Evolutionary conservation across 768 basidiomycete genomes (phyloP), one percentile per base, ranked within the genome.

Genomic region (Boletus reticulatus): DNA sequence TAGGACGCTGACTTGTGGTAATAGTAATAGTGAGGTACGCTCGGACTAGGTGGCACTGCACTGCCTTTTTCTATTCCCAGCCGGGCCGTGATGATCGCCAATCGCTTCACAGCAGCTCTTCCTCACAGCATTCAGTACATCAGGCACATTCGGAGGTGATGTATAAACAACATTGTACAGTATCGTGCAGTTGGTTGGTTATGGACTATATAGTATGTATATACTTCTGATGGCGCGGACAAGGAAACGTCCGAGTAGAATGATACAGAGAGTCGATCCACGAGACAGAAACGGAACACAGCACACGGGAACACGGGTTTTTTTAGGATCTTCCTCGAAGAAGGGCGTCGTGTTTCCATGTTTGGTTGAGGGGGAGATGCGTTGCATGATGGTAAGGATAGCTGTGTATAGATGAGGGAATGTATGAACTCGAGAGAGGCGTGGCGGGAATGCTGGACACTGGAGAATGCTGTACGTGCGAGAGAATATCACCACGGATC

Each of bases 331-430:
- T 58, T 27, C 66, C 65, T 41, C 79, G 72, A 60, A 84, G 48
- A 16, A 72, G 70, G 7, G 67, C 64, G 32, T 82, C 80, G 39
- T 75, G 60, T 62, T 80, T 82, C 82, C 82, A 81, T 3, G 72
- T 65, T 52, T 75, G 75, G 6, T 72, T 73, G 6, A 81, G 66
- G 1, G 74, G 60, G 20, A 71, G 52, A 17, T 66, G 72, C 11
- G 74, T 55, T 48, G 75, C 34, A 34, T 80, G 75, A 34, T 80
- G 75, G 55, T 81, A 80, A 0, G 70, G 59, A 43, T 80, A 80
- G 20, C 74, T 75, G 29, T 66, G 70, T 19, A 72, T 59, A 0
- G 77, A 71, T 13, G 79, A 75, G 37, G 76, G 77, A 17, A 78
- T 69, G 58, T 80, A 79, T 3, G 75, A 67, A 17, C 62, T 67